Evolutionary conservation across 257 asterid species (phyloP).

Genomic region (Dorcoceras hygrometricum): DNA sequence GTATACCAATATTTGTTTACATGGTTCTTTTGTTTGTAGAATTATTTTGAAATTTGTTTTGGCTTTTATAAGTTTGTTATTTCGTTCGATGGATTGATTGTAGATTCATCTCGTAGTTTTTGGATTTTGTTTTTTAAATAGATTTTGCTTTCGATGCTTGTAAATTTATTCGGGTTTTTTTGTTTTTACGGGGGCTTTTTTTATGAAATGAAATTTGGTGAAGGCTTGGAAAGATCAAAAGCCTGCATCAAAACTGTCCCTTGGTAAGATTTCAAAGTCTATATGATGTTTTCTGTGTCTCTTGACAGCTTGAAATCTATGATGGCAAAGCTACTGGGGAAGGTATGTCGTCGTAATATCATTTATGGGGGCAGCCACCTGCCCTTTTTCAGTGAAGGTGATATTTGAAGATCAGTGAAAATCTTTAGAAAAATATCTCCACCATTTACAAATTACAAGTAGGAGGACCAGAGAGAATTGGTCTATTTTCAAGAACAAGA

Average conservation of each 20-base stretch:
- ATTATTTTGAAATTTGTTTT: not conserved
- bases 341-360: slow-evolving; percentile 44
- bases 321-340: slow-evolving; percentile 76
- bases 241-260: not conserved
- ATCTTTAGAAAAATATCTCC: not conserved
- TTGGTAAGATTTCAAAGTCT: slow-evolving; percentile 7
- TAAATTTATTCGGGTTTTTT: not conserved
- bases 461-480: not conserved
- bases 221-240: not conserved
- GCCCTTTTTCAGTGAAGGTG: not conserved
- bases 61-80: not conserved
- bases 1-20: not conserved
- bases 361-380: not conserved
- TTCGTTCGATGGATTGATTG: no score
- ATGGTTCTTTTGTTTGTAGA: not conserved
- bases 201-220: not conserved
- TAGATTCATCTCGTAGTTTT: not conserved
- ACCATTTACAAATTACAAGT: no score
- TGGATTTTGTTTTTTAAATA: not conserved
- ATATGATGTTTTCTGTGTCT: slow-evolving; percentile 31
- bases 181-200: not conserved
- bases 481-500: not conserved
- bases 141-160: no score
- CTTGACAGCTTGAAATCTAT: slow-evolving; percentile 71
- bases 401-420: not conserved